Percentiles rank a stretch among this genome's conserved stretches.
phyloP scores from a whole-genome alignment of 2,329 filamentous ascomycete genomes.

The Hortaea sp. region DNA sequence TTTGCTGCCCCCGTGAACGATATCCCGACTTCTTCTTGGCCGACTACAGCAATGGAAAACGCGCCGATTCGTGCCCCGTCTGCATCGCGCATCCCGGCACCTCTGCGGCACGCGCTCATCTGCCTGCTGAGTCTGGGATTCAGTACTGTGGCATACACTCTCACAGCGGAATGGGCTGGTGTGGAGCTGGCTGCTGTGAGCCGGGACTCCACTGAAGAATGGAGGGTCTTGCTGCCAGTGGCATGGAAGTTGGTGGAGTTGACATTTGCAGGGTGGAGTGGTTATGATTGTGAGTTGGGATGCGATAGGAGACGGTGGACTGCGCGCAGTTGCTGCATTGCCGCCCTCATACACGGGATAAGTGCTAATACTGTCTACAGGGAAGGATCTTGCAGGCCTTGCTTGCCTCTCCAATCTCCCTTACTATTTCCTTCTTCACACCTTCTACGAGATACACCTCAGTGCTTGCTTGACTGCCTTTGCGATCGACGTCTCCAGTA shows the following conservation, averaged over 20 bases:
- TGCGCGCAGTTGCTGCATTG: background rate
- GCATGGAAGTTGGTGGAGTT: constrained; percentile 56
- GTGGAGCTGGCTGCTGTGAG: constrained; percentile 60
- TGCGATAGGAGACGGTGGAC: background rate
- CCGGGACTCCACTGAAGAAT: constrained; percentile 51
- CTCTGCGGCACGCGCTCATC: constrained; percentile 33
- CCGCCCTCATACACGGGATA: background rate
- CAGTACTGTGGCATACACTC: constrained; percentile 54
- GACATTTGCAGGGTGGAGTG: constrained; percentile 60
- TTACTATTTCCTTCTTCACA: constrained; percentile 61
- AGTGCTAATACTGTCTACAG: constrained; percentile 13
- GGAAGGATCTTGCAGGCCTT: constrained; percentile 35
- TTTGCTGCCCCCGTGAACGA: constrained; percentile 4
- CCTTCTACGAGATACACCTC: constrained; percentile 64
- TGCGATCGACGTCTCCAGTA: constrained; percentile 57
- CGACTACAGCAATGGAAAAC: constrained; percentile 3
- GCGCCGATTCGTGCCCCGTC: constrained; percentile 1
- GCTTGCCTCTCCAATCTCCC: constrained; percentile 63
- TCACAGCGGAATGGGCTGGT: constrained; percentile 49
- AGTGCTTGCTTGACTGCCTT: constrained; percentile 52
- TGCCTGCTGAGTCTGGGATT: constrained; percentile 49
- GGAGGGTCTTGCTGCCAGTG: constrained; percentile 48
- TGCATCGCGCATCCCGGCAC: constrained; percentile 8
- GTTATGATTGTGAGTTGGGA: constrained; percentile 55
- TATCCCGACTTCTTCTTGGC: constrained; percentile 2